A percentile compares a stretch with the other conserved stretches of the same genome.
Evolutionary conservation across 75 land plant species (phyloP).

Genomic region (Adiantum capillusveneris): DNA sequence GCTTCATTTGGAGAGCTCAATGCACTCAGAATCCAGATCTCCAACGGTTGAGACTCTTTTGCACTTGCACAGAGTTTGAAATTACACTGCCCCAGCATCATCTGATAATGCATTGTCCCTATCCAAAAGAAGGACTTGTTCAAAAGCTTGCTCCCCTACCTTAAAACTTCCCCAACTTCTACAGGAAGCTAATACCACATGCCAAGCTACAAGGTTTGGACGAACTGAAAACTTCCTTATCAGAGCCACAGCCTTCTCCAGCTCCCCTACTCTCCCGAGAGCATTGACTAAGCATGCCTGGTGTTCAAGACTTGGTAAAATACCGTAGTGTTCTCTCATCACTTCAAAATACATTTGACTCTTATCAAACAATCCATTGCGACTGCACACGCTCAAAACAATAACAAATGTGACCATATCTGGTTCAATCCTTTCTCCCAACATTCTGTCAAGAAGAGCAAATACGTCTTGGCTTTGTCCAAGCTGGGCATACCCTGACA

Average conservation of each 20-base stretch:
- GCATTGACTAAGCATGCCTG: slow-evolving; percentile 62
- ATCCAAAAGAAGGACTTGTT: neutral
- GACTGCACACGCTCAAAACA: slow-evolving; percentile 45
- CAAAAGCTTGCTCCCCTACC: slow-evolving; percentile 2
- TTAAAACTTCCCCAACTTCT: neutral
- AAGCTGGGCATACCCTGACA: slow-evolving; percentile 11
- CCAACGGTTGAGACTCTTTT: no score
- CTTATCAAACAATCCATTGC: slow-evolving; percentile 44
- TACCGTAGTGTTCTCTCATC: slow-evolving; percentile 30
- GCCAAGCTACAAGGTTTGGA: slow-evolving; percentile 48
- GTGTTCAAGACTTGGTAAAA: slow-evolving; percentile 66
- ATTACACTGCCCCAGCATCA: no score
- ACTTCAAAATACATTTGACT: slow-evolving; percentile 31
- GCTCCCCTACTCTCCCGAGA: slow-evolving; percentile 39
- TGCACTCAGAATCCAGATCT: no score
- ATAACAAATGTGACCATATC: neutral
- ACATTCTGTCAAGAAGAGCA: neutral
- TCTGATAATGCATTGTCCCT: no score
- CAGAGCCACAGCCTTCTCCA: slow-evolving; percentile 40
- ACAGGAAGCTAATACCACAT: slow-evolving; percentile 51
- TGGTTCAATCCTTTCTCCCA: neutral
- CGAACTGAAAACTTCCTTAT: slow-evolving; percentile 28
- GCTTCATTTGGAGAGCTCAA: no score
- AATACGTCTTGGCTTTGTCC: neutral
- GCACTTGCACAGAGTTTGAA: no score